Base-by-base conservation (phyloP, 2,329 filamentous ascomycete genomes). In the Alternaria hordeiaustralica region DNA sequence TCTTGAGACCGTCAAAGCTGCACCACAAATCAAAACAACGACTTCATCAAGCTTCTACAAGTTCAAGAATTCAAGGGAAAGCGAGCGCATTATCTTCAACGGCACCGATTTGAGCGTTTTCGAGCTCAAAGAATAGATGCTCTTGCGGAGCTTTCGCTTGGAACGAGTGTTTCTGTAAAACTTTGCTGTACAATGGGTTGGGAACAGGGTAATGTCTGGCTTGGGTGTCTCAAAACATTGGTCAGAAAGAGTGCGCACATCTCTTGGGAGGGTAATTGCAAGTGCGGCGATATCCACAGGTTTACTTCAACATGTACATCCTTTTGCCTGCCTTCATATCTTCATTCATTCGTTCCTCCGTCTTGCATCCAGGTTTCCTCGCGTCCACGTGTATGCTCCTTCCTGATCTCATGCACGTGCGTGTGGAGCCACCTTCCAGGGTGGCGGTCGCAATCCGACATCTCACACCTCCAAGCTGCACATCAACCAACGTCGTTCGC, bases 41-140 rank as follows among this genome's bases (percentile, higher is more conserved):
- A 89, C 93, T 79, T 97, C 96, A 61, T 98, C 94, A 71, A 95
- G 99, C 78, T 97, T 97, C 84, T 99, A 97, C 92, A 97, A 97
- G 84, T 99, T 99, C 90, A 98, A 97, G 84, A 98, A 95, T 73
- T 94, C 96, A 80, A 97, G 94, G 84, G 95, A 98, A 79, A 93
- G 94, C 64, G 93, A 93, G 62, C 89, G 94, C 78, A 94, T 99
- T 76, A 92, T 94, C 78, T 98, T 99, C 82, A 95, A 99, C 82
- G 96, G 96, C 78, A 97, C 94, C 74, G 93, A 93, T 82, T 97
- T 98, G 78, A 97, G 95, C 66, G 96, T 98, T 68, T 99, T 98
- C 83, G 96, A 99, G 80, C 87, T 98, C 78, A 99, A 99, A 85
- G 92, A 95, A 84, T 95, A 98, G 83, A 99, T 4, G n/a, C 12